phyloP scores from a whole-genome alignment of 1,139 yeast genomes.

The Suhomyces bokatorum region DNA sequence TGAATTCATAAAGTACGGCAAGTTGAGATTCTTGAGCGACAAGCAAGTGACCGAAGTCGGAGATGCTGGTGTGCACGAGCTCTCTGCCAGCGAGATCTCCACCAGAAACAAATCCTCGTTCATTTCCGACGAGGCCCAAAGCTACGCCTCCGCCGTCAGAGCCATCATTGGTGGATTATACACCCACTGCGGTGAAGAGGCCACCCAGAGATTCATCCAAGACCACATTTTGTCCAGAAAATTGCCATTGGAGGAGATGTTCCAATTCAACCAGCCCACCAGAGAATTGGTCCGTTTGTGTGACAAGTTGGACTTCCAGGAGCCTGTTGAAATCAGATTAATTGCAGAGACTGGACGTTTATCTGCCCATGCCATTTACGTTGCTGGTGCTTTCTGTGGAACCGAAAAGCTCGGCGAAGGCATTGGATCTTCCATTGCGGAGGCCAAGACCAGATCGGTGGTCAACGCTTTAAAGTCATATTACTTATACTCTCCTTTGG shows the following conservation, averaged over 20 bases:
- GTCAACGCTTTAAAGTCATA: conserved; percentile 89
- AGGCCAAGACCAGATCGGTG: conserved; percentile 90
- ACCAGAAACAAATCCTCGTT: conserved; percentile 18
- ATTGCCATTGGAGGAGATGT: conserved; percentile 68
- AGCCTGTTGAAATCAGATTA: conserved; percentile 74
- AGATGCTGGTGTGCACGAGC: conserved; percentile 54
- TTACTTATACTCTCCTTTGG: conserved; percentile 84
- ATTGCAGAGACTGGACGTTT: conserved; percentile 92
- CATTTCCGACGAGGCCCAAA: conserved; percentile 37
- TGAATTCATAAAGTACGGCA: conserved; percentile 62
- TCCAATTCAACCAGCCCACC: conserved; percentile 82
- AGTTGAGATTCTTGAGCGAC: conserved; percentile 53
- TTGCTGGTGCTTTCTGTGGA: conserved; percentile 91
- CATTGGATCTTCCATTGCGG: conserved; percentile 86
- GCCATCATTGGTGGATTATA: conserved; percentile 73
- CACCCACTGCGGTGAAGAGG: conserved; percentile 62
- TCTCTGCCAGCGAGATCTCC: conserved; percentile 34
- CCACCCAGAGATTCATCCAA: conserved; percentile 63
- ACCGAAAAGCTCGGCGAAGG: conserved; percentile 88
- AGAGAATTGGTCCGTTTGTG: conserved; percentile 80
- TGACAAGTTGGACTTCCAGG: conserved; percentile 70
- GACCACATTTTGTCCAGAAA: conserved; percentile 78
- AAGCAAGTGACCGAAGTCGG: conserved; percentile 36
- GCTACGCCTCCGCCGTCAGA: conserved; percentile 61
- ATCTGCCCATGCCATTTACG: conserved; percentile 80